A percentile compares a stretch with the other conserved stretches of the same genome.
Evolutionary conservation across 495 filamentous ascomycete species (phyloP).

Genomic region (Corynascus novoguineensis): DNA sequence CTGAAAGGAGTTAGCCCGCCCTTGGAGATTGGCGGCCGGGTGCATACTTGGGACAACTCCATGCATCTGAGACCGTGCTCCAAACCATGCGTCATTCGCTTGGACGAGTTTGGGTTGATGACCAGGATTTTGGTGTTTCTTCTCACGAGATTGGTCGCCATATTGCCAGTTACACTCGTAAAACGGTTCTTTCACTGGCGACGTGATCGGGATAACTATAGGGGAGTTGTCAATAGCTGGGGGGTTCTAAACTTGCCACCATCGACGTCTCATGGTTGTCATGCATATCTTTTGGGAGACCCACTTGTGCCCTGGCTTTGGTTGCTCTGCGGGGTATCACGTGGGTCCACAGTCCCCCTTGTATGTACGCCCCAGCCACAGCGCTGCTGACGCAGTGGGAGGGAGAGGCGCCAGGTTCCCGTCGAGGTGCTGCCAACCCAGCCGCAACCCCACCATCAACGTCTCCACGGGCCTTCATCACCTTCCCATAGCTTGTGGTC

Average conservation of each 20-base stretch:
- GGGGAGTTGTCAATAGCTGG: background rate
- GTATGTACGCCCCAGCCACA: conserved; percentile 17
- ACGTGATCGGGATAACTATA: background rate
- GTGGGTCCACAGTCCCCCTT: conserved; percentile 15
- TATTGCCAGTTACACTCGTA: conserved; percentile 12
- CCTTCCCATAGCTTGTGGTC: conserved; percentile 10
- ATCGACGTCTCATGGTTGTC: background rate
- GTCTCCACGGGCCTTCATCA: conserved; percentile 13
- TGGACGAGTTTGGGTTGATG: conserved; percentile 87
- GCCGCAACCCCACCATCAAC: conserved; percentile 28
- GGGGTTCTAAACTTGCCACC: background rate
- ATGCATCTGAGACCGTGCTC: conserved; percentile 56
- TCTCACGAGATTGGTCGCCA: conserved; percentile 28
- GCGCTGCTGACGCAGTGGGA: conserved; percentile 15
- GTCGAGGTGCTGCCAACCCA: conserved; percentile 1
- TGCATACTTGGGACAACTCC: conserved; percentile 41
- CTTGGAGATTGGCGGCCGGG: background rate
- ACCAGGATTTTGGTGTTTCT: conserved; percentile 57
- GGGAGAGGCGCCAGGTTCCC: background rate
- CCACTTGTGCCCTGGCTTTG: background rate
- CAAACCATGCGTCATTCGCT: conserved; percentile 73
- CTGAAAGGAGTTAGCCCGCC: conserved; percentile 19
- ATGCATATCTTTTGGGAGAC: background rate
- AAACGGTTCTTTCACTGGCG: too few species aligned
- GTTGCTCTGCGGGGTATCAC: conserved; percentile 35